Conservation (phyloP, 805 yeast species). For the Candida suzukii region DNA sequence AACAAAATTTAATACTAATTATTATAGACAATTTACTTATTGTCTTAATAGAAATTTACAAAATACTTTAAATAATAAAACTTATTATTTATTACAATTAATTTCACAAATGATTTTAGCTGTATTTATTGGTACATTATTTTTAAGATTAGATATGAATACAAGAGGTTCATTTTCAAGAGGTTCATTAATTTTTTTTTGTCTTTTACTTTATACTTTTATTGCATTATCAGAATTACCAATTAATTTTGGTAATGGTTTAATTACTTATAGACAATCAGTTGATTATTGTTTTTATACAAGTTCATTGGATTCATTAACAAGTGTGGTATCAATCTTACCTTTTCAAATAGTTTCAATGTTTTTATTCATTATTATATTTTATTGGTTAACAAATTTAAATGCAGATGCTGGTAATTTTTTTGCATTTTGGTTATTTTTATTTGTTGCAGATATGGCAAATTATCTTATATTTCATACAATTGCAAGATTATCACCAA, state of each 20-base stretch:
- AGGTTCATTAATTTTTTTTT: constrained; percentile 57
- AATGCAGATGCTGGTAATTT: constrained; percentile 44
- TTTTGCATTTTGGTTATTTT: constrained; percentile 42
- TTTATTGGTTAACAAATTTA: constrained; percentile 46
- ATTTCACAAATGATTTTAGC: constrained; percentile 47
- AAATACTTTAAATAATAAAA: constrained; percentile 49
- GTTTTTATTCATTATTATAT: constrained; percentile 37
- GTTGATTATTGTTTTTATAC: constrained; percentile 58
- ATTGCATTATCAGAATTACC: constrained; percentile 42
- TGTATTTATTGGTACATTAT: constrained; percentile 59
- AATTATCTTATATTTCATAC: constrained; percentile 44
- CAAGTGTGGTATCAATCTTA: constrained; percentile 51
- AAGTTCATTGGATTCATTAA: constrained; percentile 68
- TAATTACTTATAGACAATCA: constrained; percentile 65
- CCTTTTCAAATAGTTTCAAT: constrained; percentile 50
- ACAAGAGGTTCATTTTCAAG: constrained; percentile 57
- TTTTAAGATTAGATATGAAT: constrained; percentile 39
- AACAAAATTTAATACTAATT: constrained; percentile 34
- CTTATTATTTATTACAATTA: constrained; percentile 38
- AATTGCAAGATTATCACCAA: constrained; percentile 38
- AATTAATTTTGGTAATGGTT: constrained; percentile 41
- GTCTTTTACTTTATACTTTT: constrained; percentile 45
- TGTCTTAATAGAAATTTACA: constrained; percentile 46
- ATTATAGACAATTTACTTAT: constrained; percentile 40
- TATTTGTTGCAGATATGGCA: constrained; percentile 32